These are phyloP conservation scores for Termitomyces sp. DNA, from an alignment of 768 basidiomycete genomes.

Conservation along the genomic window DNA sequence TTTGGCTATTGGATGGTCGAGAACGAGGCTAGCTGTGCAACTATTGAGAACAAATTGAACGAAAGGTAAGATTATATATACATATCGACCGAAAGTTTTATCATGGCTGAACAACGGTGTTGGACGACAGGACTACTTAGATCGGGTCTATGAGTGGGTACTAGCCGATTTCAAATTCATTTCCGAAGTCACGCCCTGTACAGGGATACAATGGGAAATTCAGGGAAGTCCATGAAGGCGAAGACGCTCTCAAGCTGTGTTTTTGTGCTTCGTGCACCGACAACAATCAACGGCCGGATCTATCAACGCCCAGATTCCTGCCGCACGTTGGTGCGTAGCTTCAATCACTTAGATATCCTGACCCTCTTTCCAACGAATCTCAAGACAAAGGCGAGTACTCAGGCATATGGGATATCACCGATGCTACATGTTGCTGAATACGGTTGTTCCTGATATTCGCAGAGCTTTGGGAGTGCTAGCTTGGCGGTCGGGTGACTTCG, in stretches of 20 bases:
- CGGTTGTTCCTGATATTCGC: background rate
- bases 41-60: background rate
- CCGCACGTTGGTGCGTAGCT: background rate
- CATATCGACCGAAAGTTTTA: background rate
- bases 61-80: background rate
- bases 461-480: too few species aligned
- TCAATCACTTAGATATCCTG: background rate
- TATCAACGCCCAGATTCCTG: background rate
- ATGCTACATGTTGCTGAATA: background rate
- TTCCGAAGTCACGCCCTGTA: background rate
- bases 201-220: background rate
- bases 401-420: background rate
- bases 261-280: background rate
- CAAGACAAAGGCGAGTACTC: background rate
- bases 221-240: background rate
- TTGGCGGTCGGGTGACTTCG: too few species aligned
- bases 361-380: background rate
- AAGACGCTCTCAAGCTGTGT: background rate
- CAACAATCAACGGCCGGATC: background rate
- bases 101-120: background rate
- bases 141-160: background rate
- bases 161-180: background rate
- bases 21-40: background rate
- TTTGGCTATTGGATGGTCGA: background rate
- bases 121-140: background rate